Percentiles rank a stretch among this genome's conserved stretches.
phyloP scores from a whole-genome alignment of 805 yeast species.

The Saccharomycopsis babjevae region DNA sequence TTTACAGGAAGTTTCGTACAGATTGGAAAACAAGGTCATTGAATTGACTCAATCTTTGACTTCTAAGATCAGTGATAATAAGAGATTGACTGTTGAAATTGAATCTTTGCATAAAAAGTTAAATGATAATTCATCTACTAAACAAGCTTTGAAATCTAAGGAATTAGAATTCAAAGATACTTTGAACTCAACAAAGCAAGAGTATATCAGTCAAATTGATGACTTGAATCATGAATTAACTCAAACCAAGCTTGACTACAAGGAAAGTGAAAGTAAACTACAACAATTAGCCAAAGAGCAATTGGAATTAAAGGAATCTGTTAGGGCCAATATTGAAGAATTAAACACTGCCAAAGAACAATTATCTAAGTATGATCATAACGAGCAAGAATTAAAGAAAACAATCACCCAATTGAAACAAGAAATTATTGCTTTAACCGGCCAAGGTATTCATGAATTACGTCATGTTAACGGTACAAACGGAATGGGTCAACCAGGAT shows the following conservation, averaged over 20 bases:
- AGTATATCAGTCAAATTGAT: conserved; percentile 40
- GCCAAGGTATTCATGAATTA: conserved; percentile 12
- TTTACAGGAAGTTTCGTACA: conserved; percentile 83
- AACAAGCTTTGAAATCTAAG: conserved; percentile 43
- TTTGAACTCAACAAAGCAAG: conserved; percentile 34
- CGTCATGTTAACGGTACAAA: conserved; percentile 9
- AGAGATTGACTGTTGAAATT: conserved; percentile 54
- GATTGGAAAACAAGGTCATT: conserved; percentile 94
- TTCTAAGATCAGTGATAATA: conserved; percentile 71
- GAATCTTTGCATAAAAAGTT: conserved; percentile 39
- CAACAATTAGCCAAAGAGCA: conserved; percentile 53
- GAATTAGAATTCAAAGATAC: conserved; percentile 43
- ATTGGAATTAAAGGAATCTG: conserved; percentile 52
- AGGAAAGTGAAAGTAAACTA: conserved; percentile 47
- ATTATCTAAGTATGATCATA: conserved; percentile 47
- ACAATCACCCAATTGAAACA: conserved; percentile 40
- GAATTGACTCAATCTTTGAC: conserved; percentile 83
- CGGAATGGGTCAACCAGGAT: conserved; percentile 18
- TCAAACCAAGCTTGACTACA: conserved; percentile 44
- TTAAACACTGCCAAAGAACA: conserved; percentile 50
- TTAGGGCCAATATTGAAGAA: conserved; percentile 49
- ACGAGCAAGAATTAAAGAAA: conserved; percentile 55
- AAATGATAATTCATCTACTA: conserved; percentile 43
- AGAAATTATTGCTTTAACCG: conserved; percentile 35
- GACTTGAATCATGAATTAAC: conserved; percentile 46